phyloP scores from a whole-genome alignment of 2,329 filamentous ascomycete genomes.

The Aureobasidium sp. region DNA sequence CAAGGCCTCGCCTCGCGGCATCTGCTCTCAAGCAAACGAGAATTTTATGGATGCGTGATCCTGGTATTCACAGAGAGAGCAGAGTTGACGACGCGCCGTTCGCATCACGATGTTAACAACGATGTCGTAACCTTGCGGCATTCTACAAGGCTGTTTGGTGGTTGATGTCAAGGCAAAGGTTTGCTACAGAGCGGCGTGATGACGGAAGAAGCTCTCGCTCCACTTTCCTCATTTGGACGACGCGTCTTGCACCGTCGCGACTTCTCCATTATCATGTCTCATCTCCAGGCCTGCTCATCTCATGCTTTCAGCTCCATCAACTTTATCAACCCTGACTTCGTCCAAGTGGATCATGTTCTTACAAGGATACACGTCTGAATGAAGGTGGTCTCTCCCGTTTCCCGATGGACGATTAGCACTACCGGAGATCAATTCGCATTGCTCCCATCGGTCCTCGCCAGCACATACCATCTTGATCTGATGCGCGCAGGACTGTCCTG shows the following conservation, averaged over 20 bases:
- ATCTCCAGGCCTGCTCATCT: not conserved
- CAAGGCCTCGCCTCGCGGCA: not conserved
- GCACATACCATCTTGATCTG: no score
- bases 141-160: no score
- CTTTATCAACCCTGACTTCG: not conserved
- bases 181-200: slow-evolving; percentile 1
- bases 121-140: not conserved
- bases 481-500: no score
- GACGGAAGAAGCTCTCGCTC: not conserved
- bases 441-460: no score
- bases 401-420: no score
- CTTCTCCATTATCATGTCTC: not conserved
- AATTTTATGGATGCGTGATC: no score
- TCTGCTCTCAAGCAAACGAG: not conserved
- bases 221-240: slow-evolving; percentile 7
- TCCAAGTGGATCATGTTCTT: not conserved
- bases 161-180: not conserved
- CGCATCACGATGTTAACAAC: not conserved
- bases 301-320: not conserved
- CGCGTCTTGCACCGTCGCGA: not conserved
- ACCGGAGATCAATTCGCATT: no score
- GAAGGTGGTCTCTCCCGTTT: no score
- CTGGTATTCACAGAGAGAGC: not conserved
- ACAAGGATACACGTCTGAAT: not conserved
- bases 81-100: not conserved